Evolutionary conservation across 2,329 filamentous ascomycete genomes (phyloP).

Genomic region (Colletotrichum camelliae): DNA sequence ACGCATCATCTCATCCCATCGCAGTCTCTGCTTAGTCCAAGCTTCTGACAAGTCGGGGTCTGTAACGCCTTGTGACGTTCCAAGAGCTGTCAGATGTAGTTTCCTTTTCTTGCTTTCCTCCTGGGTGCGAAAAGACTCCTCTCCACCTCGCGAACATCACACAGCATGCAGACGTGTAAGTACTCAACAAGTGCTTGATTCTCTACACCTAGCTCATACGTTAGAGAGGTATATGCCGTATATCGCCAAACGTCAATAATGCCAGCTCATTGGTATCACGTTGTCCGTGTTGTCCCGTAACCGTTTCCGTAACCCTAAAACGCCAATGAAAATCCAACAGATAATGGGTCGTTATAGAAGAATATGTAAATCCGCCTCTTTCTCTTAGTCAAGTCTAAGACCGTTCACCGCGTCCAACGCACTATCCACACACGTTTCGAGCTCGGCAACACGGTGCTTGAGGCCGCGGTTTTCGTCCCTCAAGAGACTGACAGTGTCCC

Average conservation of each 20-base stretch:
- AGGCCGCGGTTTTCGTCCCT: constrained; percentile 67
- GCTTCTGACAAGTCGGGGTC: neutral
- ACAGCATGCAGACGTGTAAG: neutral
- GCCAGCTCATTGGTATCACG: constrained; percentile 19
- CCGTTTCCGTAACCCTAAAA: neutral
- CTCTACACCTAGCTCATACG: neutral
- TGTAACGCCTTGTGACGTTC: neutral
- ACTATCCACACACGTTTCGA: constrained; percentile 66
- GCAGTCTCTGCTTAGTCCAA: neutral
- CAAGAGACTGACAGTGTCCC: constrained; percentile 68
- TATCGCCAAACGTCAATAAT: constrained; percentile 10
- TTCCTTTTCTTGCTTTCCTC: neutral
- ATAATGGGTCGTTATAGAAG: neutral
- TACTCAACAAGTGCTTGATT: constrained; percentile 1
- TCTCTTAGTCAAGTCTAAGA: constrained; percentile 45
- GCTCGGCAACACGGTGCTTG: constrained; percentile 62
- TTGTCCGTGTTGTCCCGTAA: neutral
- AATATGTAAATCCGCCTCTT: neutral
- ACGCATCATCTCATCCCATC: neutral
- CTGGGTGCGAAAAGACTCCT: neutral
- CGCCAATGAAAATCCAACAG: neutral
- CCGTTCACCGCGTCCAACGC: constrained; percentile 66
- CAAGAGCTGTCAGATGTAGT: neutral
- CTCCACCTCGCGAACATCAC: neutral
- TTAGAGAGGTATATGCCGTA: neutral